A percentile compares a stretch with the other conserved stretches of the same genome.
phyloP scores from a whole-genome alignment of 1,284 basidiomycete species.

The Sphagnurus paluster region DNA sequence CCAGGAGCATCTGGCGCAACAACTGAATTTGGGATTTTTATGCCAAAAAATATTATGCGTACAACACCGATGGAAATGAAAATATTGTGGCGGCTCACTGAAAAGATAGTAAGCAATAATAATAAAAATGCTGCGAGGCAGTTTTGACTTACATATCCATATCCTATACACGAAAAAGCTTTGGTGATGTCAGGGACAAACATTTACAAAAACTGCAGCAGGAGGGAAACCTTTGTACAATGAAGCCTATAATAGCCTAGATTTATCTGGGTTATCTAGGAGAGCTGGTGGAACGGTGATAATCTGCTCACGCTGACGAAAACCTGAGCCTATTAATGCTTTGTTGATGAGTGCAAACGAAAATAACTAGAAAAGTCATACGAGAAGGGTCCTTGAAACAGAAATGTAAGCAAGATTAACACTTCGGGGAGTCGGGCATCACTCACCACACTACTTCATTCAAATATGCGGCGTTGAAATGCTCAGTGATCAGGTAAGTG shows the following conservation, averaged over 20 bases:
- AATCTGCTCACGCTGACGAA: slow-evolving; percentile 6
- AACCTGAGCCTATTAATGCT: slow-evolving; percentile 5
- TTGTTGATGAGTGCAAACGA: not conserved
- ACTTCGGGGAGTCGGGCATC: not conserved
- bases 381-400: slow-evolving; percentile 10
- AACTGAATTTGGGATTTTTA: not conserved
- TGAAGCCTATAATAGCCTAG: slow-evolving; percentile 8
- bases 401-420: not conserved
- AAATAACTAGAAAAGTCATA: not conserved
- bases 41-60: not conserved
- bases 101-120: not conserved
- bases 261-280: not conserved
- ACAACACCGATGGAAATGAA: slow-evolving; percentile 1
- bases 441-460: slow-evolving; percentile 11
- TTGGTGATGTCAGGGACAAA: not conserved
- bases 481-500: slow-evolving; percentile 12
- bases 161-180: slow-evolving; percentile 17
- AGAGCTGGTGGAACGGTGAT: not conserved
- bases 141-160: slow-evolving; percentile 11
- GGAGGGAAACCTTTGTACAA: slow-evolving; percentile 9
- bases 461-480: slow-evolving; percentile 13
- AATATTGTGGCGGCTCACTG: slow-evolving; percentile 12
- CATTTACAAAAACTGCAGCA: not conserved
- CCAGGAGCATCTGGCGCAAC: slow-evolving; percentile 6
- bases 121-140: too few species aligned